phyloP scores from a whole-genome alignment of 1,284 basidiomycete species.

The Marasmius oreades region DNA sequence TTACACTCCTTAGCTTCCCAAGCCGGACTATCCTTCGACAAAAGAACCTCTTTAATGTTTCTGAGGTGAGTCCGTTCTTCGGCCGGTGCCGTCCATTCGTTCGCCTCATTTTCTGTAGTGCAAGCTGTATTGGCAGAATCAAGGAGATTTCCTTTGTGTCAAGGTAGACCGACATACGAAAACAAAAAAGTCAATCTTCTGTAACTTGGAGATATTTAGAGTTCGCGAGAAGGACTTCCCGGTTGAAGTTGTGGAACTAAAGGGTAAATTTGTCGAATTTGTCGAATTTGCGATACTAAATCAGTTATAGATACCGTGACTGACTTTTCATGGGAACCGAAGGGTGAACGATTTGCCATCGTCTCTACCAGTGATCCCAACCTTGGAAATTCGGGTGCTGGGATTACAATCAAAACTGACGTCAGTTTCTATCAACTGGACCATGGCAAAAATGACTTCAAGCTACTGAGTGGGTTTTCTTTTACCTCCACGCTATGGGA shows the following conservation, averaged over 20 bases:
- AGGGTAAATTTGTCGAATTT: constrained; percentile 51
- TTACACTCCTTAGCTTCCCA: constrained; percentile 90
- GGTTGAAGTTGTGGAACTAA: constrained; percentile 96
- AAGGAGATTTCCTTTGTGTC: constrained; percentile 98
- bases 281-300: constrained; percentile 8
- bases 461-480: constrained; percentile 66
- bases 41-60: constrained; percentile 98
- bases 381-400: constrained; percentile 83
- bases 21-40: constrained; percentile 83
- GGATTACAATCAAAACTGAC: constrained; percentile 93
- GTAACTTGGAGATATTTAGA: constrained; percentile 98
- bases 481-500: constrained; percentile 11
- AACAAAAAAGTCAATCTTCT: constrained; percentile 98
- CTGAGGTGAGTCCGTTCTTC: constrained; percentile 64
- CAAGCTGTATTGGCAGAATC: constrained; percentile 98
- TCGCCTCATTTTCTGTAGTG: constrained; percentile 52
- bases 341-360: constrained; percentile 93
- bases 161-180: constrained; percentile 99
- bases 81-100: background rate
- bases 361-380: constrained; percentile 95
- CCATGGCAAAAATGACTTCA: constrained; percentile 92
- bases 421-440: constrained; percentile 97
- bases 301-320: constrained; percentile 78
- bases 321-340: constrained; percentile 98
- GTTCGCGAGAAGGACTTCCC: constrained; percentile 98